These are phyloP conservation scores for Auriscalpium vulgare DNA, from an alignment of 768 basidiomycete species.

Conservation along the genomic window DNA sequence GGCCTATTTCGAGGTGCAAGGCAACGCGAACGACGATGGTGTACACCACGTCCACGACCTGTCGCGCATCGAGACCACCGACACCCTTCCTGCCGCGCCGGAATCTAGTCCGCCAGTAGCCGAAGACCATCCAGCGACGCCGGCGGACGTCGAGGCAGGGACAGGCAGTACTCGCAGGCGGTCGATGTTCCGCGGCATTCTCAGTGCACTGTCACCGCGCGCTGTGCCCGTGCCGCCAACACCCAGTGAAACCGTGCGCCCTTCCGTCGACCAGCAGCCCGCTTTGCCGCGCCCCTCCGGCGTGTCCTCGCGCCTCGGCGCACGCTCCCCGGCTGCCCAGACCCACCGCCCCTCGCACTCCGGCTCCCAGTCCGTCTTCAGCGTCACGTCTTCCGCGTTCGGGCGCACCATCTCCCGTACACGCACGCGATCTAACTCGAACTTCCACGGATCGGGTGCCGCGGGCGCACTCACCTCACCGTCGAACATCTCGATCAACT, in stretches of 20 bases:
- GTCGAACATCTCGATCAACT: conserved; percentile 62
- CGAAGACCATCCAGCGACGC: not conserved
- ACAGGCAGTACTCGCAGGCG: conserved; percentile 21
- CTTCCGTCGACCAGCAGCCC: conserved; percentile 1
- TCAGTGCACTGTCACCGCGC: conserved; percentile 10
- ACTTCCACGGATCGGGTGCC: conserved; percentile 16
- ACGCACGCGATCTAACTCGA: conserved; percentile 33
- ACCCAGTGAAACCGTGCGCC: not conserved
- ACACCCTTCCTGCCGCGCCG: conserved; percentile 10
- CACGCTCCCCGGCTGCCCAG: conserved; percentile 21
- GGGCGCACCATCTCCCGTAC: conserved; percentile 40
- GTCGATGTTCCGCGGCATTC: conserved; percentile 35
- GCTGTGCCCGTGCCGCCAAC: not conserved
- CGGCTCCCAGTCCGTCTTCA: conserved; percentile 29
- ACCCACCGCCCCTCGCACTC: conserved; percentile 29
- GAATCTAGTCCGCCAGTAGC: not conserved
- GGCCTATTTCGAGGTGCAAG: conserved; percentile 50
- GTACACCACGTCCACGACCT: not conserved
- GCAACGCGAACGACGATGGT: conserved; percentile 21
- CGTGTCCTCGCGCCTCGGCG: conserved; percentile 5
- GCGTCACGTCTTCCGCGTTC: conserved; percentile 29
- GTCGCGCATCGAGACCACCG: conserved; percentile 7
- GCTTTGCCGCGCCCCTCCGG: conserved; percentile 6
- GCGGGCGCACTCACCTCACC: conserved; percentile 42
- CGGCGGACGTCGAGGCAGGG: not conserved